Base-by-base conservation (phyloP, 2,329 filamentous ascomycete species). In the Monosporascus sp. region DNA sequence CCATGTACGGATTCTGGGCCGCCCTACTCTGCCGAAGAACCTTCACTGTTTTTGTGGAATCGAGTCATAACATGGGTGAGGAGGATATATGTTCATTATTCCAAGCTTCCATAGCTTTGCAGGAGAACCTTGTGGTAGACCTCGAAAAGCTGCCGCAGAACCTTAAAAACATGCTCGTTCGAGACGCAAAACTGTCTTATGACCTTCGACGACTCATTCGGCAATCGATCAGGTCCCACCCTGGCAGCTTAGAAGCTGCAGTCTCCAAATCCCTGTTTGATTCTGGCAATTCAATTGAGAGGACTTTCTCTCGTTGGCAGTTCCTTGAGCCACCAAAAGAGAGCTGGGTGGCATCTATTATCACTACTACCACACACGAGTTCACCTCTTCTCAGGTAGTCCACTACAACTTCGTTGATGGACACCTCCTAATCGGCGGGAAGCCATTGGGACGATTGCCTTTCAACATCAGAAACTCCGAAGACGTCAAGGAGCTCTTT, bases 1-100 rank as follows among this genome's bases (percentile, higher is more conserved):
- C 75, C 3, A 57, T 61, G 0, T 83, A 80, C 56, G 73, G 74
- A 0, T 72, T 87, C 0, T 77, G 76, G 66, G 77, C 83, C 0
- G 77, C 84, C 0, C 56, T 88, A 0, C 68, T 87, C 0, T 86
- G 83, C 49, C 59, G 65, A 9, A 43, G 52, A 5, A 67, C 64
- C 3, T 66, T 67, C 20, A 20, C 55, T 3, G 19, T 54, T 2
- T 48, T 52, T 19, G 26, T 49, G 1, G 49, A 52, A 7, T 44
- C 17, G 1, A 22, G 68, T 1, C 37, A 37, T 8, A 19, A 7
- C 1, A 50, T 64, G 37, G 52, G 40, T 6, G 24, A 45, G 14
- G 49, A 56, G 3, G 64, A 65, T n/a, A 45, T 67, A 9, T 31
- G n/a, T 24, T 48, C 48, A 8, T 66, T 60, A 58, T 38, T 64